Evolutionary conservation across 371 early-diverging fungal species (phyloP), one percentile per base, ranked within the genome.

Genomic region (Phascolomyces articulosus): DNA sequence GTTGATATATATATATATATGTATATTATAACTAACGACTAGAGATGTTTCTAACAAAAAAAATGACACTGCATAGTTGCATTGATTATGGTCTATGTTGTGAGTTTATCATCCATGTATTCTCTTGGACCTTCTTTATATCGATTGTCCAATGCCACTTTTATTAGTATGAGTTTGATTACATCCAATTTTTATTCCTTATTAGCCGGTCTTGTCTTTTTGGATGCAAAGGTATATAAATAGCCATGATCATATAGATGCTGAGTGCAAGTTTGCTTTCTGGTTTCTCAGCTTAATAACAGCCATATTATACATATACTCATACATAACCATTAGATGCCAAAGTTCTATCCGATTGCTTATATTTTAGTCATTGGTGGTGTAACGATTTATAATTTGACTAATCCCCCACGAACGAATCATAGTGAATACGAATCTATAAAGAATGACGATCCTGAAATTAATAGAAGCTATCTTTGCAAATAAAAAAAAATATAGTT

Each of bases 151-250:
- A 72, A 75, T n/a, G 81, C 81, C 1, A 74, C 74, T 1, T 80
- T 80, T 64, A 60, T 80, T 1, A 78, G 74, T 21, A 75, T 80
- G 71, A 80, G 73, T 40, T 51, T 80, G 27, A 68, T 78, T 18
- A 78, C 81, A 34, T 75, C 76, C 28, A 80, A 80, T 41, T 80
- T 77, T 56, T 80, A 78, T 60, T 78, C 81, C 1, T 53, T 80
- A 3, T 27, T 80, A 13, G 69, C 74, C 16, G 77, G 81, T 3
- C 55, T 80, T 16, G 53, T 74, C 9, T 74, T 80, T 53, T 54
- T 78, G 11, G 68, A 78, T 58, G 67, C 74, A 28, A 55, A 73
- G 71, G 78, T 73, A 20, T 21, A 31, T 57, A 24, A 23, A n/a
- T n/a, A n/a, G n/a, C n/a, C n/a, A n/a, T n/a, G n/a, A n/a, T n/a